Base-by-base conservation (phyloP, 345 rosid species). In the Microthlaspi erraticum region DNA sequence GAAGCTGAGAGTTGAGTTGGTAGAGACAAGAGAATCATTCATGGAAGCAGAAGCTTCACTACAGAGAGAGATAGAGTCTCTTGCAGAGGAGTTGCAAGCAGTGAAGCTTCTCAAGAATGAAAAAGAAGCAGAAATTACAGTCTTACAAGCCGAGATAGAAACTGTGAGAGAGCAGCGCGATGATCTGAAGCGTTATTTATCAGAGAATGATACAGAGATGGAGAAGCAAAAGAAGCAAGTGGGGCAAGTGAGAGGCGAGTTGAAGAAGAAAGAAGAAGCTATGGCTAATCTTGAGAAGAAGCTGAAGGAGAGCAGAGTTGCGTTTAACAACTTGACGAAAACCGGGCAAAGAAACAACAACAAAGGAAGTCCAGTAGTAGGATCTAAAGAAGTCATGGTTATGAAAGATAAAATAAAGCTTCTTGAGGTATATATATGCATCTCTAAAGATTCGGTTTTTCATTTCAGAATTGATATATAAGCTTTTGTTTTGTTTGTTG, bases 211-310 rank as follows among this genome's bases (percentile, higher is more conserved):
- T 62, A 4, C 51, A 39, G 92, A 86, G 83, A 88, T 84, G 38
- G 94, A 91, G 79, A 86, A 81, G 17, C 84, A 88, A 48, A 83
- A 73, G 77, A 86, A 81, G 77, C 87, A 88, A 64, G 79, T 84
- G 5, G 60, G 68, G 53, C 80, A 80, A 67, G 59, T 86, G 52
- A 85, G 79, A 83, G 82, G 81, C 36, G 94, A 91, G 71, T 81
- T 91, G 48, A 82, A 82, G 86, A 86, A 80, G 81, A 88, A 84
- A 79, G 88, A 87, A 51, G 88, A 80, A 34, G 83, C 78, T 34
- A 65, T 80, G 53, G 42, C 45, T 37, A 61, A 53, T 69, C 37
- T 79, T 31, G 89, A 88, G 81, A 89, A 82, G 77, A 71, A 81
- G 81, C 72, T 16, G 41, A 64, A 14, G 53, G 77, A 41, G 60